Evolutionary conservation across 257 asterid species (phyloP).

Genomic region (Gynochthodes officinalis): DNA sequence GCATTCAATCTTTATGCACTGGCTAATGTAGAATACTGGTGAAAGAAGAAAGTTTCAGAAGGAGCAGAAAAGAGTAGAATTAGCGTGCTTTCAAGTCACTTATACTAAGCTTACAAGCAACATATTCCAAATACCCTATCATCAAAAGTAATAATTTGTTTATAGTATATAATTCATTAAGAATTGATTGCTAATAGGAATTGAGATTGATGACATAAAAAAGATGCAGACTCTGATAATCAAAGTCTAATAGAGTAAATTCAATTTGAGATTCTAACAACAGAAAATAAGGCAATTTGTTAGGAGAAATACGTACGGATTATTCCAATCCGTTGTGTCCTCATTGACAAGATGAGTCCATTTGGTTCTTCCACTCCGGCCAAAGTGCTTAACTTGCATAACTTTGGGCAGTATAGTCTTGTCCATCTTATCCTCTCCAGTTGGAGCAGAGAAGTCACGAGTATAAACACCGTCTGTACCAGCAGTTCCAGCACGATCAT

Average conservation of each 20-base stretch:
- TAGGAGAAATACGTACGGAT: constrained; percentile 59
- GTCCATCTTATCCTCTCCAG: constrained; percentile 93
- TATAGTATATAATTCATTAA: not conserved
- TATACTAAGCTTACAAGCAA: not conserved
- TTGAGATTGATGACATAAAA: not conserved
- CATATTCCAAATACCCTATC: not conserved
- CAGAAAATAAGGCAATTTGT: constrained; percentile 11
- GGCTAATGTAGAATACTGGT: not conserved
- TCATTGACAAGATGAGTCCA: constrained; percentile 96
- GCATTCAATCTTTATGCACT: not conserved
- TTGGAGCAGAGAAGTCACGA: constrained; percentile 88
- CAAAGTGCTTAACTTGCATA: constrained; percentile 98
- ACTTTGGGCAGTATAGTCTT: constrained; percentile 84
- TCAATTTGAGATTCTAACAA: not conserved
- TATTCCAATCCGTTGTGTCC: constrained; percentile 97
- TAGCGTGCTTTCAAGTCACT: not conserved
- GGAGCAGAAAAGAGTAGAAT: not conserved
- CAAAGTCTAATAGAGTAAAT: not conserved
- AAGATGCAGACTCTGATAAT: not conserved
- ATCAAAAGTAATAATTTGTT: not conserved
- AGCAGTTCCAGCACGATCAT: constrained; percentile 67
- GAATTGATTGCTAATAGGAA: not conserved
- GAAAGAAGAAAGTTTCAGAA: no score
- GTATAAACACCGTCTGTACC: constrained; percentile 45
- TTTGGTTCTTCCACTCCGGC: constrained; percentile 94